Evolutionary conservation across 2,329 filamentous ascomycete species (phyloP), one percentile per base, ranked within the genome.

Genomic region (Malbranchea zuffiana): DNA sequence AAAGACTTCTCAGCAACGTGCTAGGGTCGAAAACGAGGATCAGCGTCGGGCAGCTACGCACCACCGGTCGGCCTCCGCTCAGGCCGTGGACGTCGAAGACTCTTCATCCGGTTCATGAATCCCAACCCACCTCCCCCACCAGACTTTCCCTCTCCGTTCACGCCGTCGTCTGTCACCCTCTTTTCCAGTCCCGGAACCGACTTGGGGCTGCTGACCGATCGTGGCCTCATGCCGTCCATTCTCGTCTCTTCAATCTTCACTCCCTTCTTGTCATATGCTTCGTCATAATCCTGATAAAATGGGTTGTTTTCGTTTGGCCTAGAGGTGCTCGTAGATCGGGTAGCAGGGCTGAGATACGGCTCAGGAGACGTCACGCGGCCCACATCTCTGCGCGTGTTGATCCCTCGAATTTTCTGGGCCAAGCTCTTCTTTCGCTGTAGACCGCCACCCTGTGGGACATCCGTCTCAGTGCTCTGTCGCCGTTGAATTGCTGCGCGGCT

Each of bases 401-500:
- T 86, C 46, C 83, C 81, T 26, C 86, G 80, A 56, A 98, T 81
- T 39, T 87, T 82, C 56, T 95, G 86, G 2, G 86, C 90, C 42
- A 98, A 69, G 18, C 87, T 95, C 67, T 95, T 95, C 71, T 95
- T 96, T 42, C 90, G 78, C 47, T 80, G 77, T 27, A 98, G 61
- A 4, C 81, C 80, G 23, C 23, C 23, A n/a, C 7, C 23, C 12
- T 56, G 43, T 16, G 54, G 44, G 15, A 70, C 60, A 37, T 64
- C 54, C 18, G 54, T 48, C 40, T 72, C 71, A 30, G 80, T 73
- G 20, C 73, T 80, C 51, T 88, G 75, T 33, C 76, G 76, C 43
- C 80, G 77, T 55, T 83, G 75, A 37, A 94, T 83, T 12, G 81
- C 83, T 5, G 78, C 74, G 49, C 78, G 77, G 18, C 87, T 82